Base-by-base conservation (phyloP, 2,329 filamentous ascomycete species). In the Arthrobotrys musiformis region DNA sequence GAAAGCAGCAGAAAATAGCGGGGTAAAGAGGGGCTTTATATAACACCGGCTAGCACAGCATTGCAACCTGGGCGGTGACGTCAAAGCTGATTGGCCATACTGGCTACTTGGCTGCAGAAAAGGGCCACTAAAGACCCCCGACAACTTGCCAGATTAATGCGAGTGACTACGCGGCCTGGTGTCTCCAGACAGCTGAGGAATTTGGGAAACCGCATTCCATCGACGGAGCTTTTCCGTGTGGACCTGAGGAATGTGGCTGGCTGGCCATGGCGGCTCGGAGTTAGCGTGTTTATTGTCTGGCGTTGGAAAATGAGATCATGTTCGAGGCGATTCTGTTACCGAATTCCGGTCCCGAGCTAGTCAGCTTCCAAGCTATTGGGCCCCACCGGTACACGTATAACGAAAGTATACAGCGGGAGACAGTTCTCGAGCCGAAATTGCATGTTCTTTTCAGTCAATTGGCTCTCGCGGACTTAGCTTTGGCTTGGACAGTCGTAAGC, bases 11-110 rank as follows among this genome's bases (percentile, higher is more conserved):
- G 19, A 26, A 33, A 48, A 58, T 70, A 52, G 72, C 64, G 64
- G 72, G 72, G 72, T 76, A 76, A 70, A 70, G 54, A 67, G 72
- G 72, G 70, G 61, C 33, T 50, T 63, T 76, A 50, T 69, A 76
- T 63, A 72, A 58, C 17, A 28, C 22, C 13, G 17, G n/a, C 30
- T n/a, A 17, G 24, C 17, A 24, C 56, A 28, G 24, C n/a, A n/a
- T n/a, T n/a, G n/a, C n/a, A 33, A 13, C 48, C 26, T 26, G 30
- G 35, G 62, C 22, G 33, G 54, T 76, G 72, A 76, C 72, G 72
- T 76, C 63, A 69, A 75, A 72, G 33, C 54, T 58, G 54, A 58
- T 58, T 58, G 54, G 54, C 26, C 40, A 58, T 33, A 58, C 40
- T 58, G 54, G 54, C 26, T 58, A 58, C 54, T 40, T 58, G 54